These are phyloP conservation scores for Diplodia scrobiculata DNA, from an alignment of 2,329 filamentous ascomycete species.

Conservation along the genomic window DNA sequence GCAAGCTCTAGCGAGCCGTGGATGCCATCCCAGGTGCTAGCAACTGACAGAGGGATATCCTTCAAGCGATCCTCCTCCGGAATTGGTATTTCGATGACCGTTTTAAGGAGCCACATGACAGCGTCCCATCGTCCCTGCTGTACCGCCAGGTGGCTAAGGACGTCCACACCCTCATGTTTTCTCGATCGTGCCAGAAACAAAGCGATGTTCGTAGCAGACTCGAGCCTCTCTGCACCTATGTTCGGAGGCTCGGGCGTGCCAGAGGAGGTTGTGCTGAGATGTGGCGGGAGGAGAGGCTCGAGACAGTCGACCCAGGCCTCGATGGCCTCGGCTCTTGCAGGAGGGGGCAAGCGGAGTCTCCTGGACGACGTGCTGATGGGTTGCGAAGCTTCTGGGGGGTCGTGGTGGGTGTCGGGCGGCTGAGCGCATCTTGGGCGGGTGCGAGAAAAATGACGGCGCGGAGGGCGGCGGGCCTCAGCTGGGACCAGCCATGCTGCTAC, in stretches of 20 bases:
- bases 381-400: background rate
- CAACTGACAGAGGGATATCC: slow-evolving; percentile 33
- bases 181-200: slow-evolving; percentile 36
- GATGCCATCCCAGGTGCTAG: slow-evolving; percentile 33
- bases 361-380: background rate
- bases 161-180: slow-evolving; percentile 34
- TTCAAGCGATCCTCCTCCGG: slow-evolving; percentile 29
- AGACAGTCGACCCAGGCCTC: slow-evolving; percentile 42
- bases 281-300: slow-evolving; percentile 43
- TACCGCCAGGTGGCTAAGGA: slow-evolving; percentile 47
- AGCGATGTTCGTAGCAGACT: slow-evolving; percentile 33
- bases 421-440: slow-evolving; percentile 31
- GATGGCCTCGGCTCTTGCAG: slow-evolving; percentile 31
- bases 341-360: background rate
- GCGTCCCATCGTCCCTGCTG: slow-evolving; percentile 48
- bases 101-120: slow-evolving; percentile 51
- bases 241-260: slow-evolving; percentile 31
- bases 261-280: slow-evolving; percentile 35
- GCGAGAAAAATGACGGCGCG: slow-evolving; percentile 38
- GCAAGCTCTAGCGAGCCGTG: slow-evolving; percentile 35
- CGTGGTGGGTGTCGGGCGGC: background rate
- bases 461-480: slow-evolving; percentile 34
- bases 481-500: slow-evolving; percentile 44
- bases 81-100: slow-evolving; percentile 43
- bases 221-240: slow-evolving; percentile 10